Conservation (phyloP, 352 stramenopile species). For the Phytophthora pisi region DNA sequence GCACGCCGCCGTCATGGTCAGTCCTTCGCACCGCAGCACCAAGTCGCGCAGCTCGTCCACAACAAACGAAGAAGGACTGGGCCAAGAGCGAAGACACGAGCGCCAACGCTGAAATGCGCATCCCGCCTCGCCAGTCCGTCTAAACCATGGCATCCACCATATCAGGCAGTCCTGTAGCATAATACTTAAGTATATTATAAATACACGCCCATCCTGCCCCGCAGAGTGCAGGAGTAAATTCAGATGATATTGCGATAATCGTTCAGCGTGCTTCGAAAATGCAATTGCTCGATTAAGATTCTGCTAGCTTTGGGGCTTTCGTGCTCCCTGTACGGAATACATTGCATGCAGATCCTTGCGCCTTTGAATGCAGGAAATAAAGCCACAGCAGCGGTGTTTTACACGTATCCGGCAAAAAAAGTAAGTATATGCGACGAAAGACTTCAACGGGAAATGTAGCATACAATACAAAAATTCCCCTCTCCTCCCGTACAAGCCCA, state of each 20-base stretch:
- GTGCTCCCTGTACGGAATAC: too few species aligned
- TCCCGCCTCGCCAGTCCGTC: not conserved
- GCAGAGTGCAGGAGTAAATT: not conserved
- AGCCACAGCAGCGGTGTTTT: not conserved
- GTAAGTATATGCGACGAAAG: not conserved
- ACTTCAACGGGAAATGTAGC: not conserved
- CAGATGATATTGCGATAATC: not conserved
- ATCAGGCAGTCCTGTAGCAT: conserved; percentile 3
- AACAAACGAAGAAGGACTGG: conserved; percentile 8
- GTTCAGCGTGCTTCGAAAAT: not conserved
- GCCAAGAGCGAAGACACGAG: conserved; percentile 15
- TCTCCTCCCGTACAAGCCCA: too few species aligned
- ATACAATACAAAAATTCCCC: too few species aligned
- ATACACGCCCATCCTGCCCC: not conserved
- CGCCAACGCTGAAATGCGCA: conserved; percentile 4
- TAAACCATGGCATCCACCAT: not conserved
- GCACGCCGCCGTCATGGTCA: conserved; percentile 24
- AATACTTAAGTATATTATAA: conserved; percentile 7
- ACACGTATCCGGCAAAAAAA: not conserved
- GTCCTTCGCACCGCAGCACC: conserved; percentile 4
- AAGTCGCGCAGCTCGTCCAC: conserved; percentile 17
- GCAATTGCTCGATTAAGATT: too few species aligned
- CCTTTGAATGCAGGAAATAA: too few species aligned
- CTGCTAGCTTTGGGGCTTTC: too few species aligned
- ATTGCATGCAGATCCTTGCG: too few species aligned